Base-by-base conservation (phyloP, 1,284 basidiomycete species). In the Cronartium quercuum region DNA sequence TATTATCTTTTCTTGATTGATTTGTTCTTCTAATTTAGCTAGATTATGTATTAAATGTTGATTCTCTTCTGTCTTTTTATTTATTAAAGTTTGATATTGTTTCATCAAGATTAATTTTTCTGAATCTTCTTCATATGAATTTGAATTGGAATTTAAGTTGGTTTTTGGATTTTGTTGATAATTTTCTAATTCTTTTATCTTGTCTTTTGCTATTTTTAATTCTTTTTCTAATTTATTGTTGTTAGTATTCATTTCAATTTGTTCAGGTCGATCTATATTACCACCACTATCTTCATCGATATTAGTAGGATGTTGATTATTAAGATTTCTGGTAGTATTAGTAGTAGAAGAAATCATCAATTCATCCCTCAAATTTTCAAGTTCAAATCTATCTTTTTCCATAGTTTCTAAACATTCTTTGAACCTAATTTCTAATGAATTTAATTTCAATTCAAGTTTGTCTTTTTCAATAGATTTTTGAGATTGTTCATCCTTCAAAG, bases 381-480 rank as follows among this genome's bases (percentile, higher is more conserved):
- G 34, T 42, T 69, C 68, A 34, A 29, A 37, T 24, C 68, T 51
- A 40, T 69, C 68, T 9, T 69, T 51, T 44, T 69, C 68, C 58
- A 61, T 60, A 24, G 68, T 62, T 24, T 61, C 58, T 18, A 29
- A 7, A 34, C 37, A 60, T 62, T 69, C 57, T 41, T 69, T 69
- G 2, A 69, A 44, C 29, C 68, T 35, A 21, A 21, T 40, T 41
- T 69, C 68, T 0, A 61, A 18, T 38, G 60, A 24, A 10, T n/a
- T 42, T 24, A 69, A 21, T 18, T 42, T 69, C 0, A 40, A 24
- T 38, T 69, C 37, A 24, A 69, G 40, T n/a, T 5, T 5, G 21
- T 34, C 57, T 3, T 69, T 69, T 9, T 61, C 68, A 40, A 29
- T 69, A 15, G 41, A 15, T 13, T 60, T n/a, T 13, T 9, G 5